Conservation (phyloP, 805 yeast genomes). For the Blastobotrys terrestris region DNA sequence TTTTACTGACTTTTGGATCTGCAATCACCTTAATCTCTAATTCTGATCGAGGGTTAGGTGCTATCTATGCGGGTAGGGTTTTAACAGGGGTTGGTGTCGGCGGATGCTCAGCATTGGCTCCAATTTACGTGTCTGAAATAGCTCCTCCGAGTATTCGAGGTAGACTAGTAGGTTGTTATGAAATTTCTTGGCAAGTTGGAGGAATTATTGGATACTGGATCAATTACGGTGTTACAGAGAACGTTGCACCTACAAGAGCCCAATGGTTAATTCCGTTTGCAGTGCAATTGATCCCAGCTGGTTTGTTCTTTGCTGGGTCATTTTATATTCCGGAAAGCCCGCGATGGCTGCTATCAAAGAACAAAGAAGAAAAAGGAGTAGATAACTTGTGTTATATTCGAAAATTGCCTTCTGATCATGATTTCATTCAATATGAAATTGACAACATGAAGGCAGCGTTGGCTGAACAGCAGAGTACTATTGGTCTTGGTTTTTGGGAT, state of each 20-base stretch:
- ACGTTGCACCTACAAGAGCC: conserved; percentile 5
- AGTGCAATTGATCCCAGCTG: conserved; percentile 74
- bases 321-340: conserved; percentile 73
- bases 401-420: conserved; percentile 27
- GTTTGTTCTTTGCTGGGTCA: conserved; percentile 67
- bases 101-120: conserved; percentile 65
- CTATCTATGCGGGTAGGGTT: conserved; percentile 55
- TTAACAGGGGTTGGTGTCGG: conserved; percentile 77
- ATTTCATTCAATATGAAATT: conserved; percentile 38
- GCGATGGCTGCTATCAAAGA: conserved; percentile 63
- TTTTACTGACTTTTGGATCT: conserved; percentile 36
- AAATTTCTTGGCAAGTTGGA: conserved; percentile 11
- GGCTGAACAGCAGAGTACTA: conserved; percentile 50
- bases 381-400: conserved; percentile 61
- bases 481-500: conserved; percentile 46
- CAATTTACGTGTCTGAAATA: conserved; percentile 71
- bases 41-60: conserved; percentile 28
- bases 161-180: conserved; percentile 74
- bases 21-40: conserved; percentile 6
- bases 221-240: conserved; percentile 27
- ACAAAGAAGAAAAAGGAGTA: conserved; percentile 59
- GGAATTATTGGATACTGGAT: conserved; percentile 14
- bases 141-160: conserved; percentile 79
- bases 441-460: conserved; percentile 36
- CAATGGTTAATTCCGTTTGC: conserved; percentile 63